phyloP scores from a whole-genome alignment of 805 yeast genomes.

The Saturnispora ahearnii region DNA sequence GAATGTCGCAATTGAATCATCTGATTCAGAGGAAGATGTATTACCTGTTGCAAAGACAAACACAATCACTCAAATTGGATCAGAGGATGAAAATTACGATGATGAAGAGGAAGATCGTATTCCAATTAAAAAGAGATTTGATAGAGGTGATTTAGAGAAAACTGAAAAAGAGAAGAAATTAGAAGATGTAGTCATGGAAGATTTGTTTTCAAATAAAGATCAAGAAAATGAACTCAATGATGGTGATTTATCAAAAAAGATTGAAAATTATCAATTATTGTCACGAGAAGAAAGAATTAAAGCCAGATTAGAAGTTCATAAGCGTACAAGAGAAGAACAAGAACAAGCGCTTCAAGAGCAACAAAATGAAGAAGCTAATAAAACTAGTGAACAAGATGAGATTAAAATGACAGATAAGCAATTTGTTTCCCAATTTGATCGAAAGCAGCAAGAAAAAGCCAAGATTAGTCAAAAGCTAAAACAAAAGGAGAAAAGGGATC shows the following conservation, averaged over 20 bases:
- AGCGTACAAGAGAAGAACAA: conserved; percentile 7
- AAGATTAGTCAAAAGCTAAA: background rate
- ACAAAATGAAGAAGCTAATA: background rate
- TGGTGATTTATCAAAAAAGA: background rate
- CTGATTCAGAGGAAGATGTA: conserved; percentile 8
- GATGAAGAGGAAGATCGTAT: conserved; percentile 4
- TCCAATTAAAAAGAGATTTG: background rate
- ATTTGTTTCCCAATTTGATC: background rate
- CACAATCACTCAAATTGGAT: conserved; percentile 3
- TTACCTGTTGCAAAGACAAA: background rate
- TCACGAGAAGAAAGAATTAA: conserved; percentile 23
- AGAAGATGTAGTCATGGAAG: background rate
- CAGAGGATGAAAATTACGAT: conserved; percentile 2
- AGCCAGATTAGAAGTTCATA: conserved; percentile 16
- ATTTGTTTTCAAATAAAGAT: background rate
- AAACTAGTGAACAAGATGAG: background rate
- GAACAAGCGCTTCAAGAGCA: background rate
- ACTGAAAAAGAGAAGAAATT: background rate
- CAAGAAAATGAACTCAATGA: no score
- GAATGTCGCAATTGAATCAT: background rate
- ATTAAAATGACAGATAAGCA: conserved; percentile 4
- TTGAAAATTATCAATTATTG: conserved; percentile 18
- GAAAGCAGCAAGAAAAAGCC: conserved; percentile 8
- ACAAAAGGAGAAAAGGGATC: conserved; percentile 1
- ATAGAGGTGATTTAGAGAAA: background rate